Evolutionary conservation across 2,329 filamentous ascomycete genomes (phyloP).

Genomic region (Claviceps purpurea): DNA sequence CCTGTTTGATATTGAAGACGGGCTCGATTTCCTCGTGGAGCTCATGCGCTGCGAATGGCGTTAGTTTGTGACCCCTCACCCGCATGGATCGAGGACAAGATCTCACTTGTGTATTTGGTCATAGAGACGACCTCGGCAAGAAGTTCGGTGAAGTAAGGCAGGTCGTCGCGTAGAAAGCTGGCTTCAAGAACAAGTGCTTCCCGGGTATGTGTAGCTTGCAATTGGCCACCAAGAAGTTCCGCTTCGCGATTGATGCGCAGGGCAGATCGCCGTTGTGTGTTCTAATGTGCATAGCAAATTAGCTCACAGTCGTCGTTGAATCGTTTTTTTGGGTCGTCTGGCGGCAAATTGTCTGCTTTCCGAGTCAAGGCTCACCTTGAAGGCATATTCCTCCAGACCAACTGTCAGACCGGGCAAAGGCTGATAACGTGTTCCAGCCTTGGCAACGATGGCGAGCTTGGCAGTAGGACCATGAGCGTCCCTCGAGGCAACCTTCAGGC

Average conservation of each 20-base stretch:
- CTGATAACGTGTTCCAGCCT: conserved; percentile 90
- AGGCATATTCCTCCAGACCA: conserved; percentile 88
- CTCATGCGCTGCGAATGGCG: conserved; percentile 54
- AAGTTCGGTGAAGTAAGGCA: conserved; percentile 95
- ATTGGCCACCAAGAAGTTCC: conserved; percentile 86
- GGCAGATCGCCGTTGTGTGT: conserved; percentile 76
- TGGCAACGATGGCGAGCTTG: conserved; percentile 80
- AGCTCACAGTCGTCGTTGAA: conserved; percentile 22
- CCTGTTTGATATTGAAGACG: conserved; percentile 65
- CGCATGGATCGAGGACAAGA: conserved; percentile 7
- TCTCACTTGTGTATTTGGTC: conserved; percentile 71
- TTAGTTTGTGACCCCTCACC: neutral
- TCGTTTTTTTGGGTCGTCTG: conserved; percentile 1
- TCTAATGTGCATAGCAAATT: conserved; percentile 41
- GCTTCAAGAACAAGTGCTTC: conserved; percentile 87
- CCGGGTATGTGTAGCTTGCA: conserved; percentile 77
- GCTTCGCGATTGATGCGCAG: conserved; percentile 89
- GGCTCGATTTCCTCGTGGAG: conserved; percentile 78
- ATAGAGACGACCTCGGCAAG: conserved; percentile 80
- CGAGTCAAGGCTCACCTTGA: conserved; percentile 53
- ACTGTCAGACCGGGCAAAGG: conserved; percentile 78
- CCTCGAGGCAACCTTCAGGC: conserved; percentile 85
- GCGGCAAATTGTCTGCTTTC: conserved; percentile 5
- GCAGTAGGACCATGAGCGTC: conserved; percentile 81
- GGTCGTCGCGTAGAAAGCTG: conserved; percentile 88